These are phyloP conservation scores for Clarireedia hainanense DNA, from an alignment of 2,329 filamentous ascomycete genomes.

Conservation along the genomic window DNA sequence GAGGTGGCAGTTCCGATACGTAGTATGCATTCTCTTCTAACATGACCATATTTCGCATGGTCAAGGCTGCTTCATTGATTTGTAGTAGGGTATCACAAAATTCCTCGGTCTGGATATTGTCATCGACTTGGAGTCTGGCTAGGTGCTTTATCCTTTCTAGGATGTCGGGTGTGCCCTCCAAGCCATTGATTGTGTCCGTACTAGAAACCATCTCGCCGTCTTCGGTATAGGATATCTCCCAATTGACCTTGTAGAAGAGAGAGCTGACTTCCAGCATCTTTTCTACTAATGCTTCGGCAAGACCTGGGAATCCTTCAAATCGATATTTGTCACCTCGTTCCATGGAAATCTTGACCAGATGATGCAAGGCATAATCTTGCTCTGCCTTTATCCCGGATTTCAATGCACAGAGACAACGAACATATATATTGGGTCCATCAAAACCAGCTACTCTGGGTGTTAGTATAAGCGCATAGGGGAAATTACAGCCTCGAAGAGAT, in stretches of 20 bases:
- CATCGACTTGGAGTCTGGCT: slow-evolving; percentile 51
- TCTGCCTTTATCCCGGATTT: slow-evolving; percentile 73
- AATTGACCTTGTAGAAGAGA: slow-evolving; percentile 75
- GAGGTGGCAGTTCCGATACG: slow-evolving; percentile 63
- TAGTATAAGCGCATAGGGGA: slow-evolving; percentile 8
- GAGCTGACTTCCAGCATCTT: slow-evolving; percentile 73
- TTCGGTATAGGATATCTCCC: slow-evolving; percentile 69
- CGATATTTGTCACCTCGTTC: slow-evolving; percentile 93
- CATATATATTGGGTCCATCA: slow-evolving; percentile 83
- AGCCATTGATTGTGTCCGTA: slow-evolving; percentile 53
- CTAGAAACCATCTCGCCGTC: slow-evolving; percentile 39
- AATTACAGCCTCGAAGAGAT: background rate
- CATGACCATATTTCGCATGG: slow-evolving; percentile 94
- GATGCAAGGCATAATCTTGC: slow-evolving; percentile 87
- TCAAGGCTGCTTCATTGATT: slow-evolving; percentile 78
- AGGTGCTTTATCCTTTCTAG: slow-evolving; percentile 64
- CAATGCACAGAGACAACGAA: slow-evolving; percentile 75
- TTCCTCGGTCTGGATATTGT: slow-evolving; percentile 61
- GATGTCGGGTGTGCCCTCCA: slow-evolving; percentile 61
- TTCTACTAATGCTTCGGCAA: slow-evolving; percentile 81
- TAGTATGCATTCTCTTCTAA: slow-evolving; percentile 81
- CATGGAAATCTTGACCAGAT: slow-evolving; percentile 90
- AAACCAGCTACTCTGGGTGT: slow-evolving; percentile 39
- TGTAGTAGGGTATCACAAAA: slow-evolving; percentile 65
- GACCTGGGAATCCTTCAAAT: slow-evolving; percentile 82